phyloP scores from a whole-genome alignment of 208 protist genomes.

The Leishmania guyanensis region DNA sequence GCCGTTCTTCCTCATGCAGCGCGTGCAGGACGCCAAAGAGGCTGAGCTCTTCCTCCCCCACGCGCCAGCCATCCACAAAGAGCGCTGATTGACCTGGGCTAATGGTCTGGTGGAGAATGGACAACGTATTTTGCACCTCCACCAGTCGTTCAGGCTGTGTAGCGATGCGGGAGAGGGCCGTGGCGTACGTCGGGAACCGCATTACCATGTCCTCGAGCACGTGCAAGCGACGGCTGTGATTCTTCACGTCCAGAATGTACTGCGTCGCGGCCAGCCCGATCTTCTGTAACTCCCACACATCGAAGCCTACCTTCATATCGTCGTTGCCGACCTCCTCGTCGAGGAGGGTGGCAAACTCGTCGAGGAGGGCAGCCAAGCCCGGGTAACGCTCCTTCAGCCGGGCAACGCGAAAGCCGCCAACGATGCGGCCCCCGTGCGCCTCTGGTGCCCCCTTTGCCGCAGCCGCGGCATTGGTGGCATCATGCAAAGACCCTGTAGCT shows the following conservation, averaged over 20 bases:
- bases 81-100: slow-evolving; percentile 27
- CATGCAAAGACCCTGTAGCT: neutral
- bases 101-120: slow-evolving; percentile 15
- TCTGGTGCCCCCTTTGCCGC: neutral
- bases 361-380: slow-evolving; percentile 30
- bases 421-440: slow-evolving; percentile 3
- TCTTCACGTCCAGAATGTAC: slow-evolving; percentile 45
- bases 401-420: slow-evolving; percentile 52
- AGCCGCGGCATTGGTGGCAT: neutral
- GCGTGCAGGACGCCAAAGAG: slow-evolving; percentile 58
- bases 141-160: slow-evolving; percentile 14
- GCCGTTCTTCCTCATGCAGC: slow-evolving; percentile 38
- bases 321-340: slow-evolving; percentile 32
- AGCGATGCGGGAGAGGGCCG: slow-evolving; percentile 40
- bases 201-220: slow-evolving; percentile 77
- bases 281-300: slow-evolving; percentile 69
- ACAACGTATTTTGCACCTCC: slow-evolving; percentile 24
- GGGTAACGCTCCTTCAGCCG: slow-evolving; percentile 43
- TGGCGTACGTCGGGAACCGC: slow-evolving; percentile 87
- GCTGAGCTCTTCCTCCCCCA: slow-evolving; percentile 34
- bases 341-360: slow-evolving; percentile 43
- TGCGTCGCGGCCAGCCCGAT: slow-evolving; percentile 62
- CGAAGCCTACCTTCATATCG: slow-evolving; percentile 64
- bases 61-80: slow-evolving; percentile 54
- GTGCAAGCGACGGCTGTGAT: slow-evolving; percentile 53